Evolutionary conservation across 495 filamentous ascomycete genomes (phyloP).

Genomic region (Podospora didyma): DNA sequence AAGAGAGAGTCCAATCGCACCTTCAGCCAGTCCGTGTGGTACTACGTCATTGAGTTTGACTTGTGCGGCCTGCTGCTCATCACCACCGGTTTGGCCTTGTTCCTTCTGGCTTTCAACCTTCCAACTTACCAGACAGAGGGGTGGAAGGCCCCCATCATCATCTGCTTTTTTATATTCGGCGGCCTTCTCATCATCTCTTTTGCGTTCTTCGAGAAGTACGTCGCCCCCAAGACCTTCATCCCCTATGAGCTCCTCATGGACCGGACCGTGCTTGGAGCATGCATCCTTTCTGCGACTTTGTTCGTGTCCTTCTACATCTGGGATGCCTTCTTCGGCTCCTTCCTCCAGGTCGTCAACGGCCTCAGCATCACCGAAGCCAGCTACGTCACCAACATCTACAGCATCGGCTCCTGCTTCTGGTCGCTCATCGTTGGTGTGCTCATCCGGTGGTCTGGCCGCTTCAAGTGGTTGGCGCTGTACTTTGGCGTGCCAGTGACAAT

Average conservation of each 20-base stretch:
- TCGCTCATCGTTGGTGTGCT: conserved; percentile 51
- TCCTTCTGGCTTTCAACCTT: conserved; percentile 52
- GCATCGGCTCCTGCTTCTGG: conserved; percentile 63
- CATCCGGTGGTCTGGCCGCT: conserved; percentile 54
- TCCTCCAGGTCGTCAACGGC: conserved; percentile 67
- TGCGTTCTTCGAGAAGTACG: conserved; percentile 52
- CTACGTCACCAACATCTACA: conserved; percentile 67
- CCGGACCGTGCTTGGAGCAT: conserved; percentile 64
- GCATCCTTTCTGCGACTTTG: conserved; percentile 47
- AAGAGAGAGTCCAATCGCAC: conserved; percentile 44
- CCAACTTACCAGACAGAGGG: conserved; percentile 37
- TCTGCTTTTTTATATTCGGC: conserved; percentile 50
- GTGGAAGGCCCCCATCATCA: conserved; percentile 52
- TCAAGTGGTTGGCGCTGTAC: conserved; percentile 59
- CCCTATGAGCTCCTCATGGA: conserved; percentile 56
- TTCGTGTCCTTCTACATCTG: conserved; percentile 66
- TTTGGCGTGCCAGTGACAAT: conserved; percentile 62
- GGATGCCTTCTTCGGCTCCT: conserved; percentile 63
- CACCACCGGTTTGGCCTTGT: conserved; percentile 36
- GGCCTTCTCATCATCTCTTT: conserved; percentile 47
- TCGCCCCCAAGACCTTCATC: conserved; percentile 56
- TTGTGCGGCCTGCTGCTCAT: conserved; percentile 42
- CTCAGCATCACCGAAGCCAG: conserved; percentile 53
- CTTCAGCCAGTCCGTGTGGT: conserved; percentile 39
- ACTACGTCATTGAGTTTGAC: conserved; percentile 56